These are phyloP conservation scores for Penicillium olsonii DNA, from an alignment of 2,329 filamentous ascomycete genomes.

Conservation along the genomic window DNA sequence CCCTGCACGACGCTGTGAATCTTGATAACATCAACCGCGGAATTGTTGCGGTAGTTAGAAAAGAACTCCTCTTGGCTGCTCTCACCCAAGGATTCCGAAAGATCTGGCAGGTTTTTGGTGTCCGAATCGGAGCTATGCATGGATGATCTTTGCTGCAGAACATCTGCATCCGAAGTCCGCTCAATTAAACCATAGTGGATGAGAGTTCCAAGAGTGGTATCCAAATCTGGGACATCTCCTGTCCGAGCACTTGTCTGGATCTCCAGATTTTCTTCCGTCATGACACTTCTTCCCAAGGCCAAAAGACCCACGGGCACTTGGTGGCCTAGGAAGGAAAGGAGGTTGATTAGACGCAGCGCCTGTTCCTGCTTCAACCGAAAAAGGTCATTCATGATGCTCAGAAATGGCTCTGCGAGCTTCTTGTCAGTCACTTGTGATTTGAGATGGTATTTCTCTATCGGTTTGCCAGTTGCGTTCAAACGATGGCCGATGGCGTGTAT, in stretches of 20 bases:
- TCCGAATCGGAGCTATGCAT: conserved; percentile 17
- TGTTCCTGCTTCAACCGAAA: conserved; percentile 46
- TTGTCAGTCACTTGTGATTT: conserved; percentile 58
- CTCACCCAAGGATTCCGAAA: conserved; percentile 37
- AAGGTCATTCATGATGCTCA: conserved; percentile 52
- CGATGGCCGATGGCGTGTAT: conserved; percentile 67
- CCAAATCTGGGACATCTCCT: conserved; percentile 42
- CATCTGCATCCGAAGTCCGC: conserved; percentile 38
- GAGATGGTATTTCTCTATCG: conserved; percentile 61
- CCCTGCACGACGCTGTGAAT: conserved; percentile 52
- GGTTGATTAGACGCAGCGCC: conserved; percentile 64
- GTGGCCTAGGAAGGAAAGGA: conserved; percentile 66
- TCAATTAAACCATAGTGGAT: conserved; percentile 51
- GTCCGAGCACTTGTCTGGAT: conserved; percentile 40
- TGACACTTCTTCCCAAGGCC: conserved; percentile 50
- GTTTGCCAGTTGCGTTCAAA: conserved; percentile 62
- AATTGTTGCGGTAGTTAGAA: conserved; percentile 30
- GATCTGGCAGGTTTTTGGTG: conserved; percentile 26
- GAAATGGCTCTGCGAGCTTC: conserved; percentile 53
- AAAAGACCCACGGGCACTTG: conserved; percentile 68
- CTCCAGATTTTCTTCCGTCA: conserved; percentile 36
- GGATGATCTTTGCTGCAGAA: conserved; percentile 16
- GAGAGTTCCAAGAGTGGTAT: conserved; percentile 48
- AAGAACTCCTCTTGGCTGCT: conserved; percentile 38
- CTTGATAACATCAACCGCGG: conserved; percentile 47